Base-by-base conservation (phyloP, 306 rosid species). In the Ceratonia siliqua region DNA sequence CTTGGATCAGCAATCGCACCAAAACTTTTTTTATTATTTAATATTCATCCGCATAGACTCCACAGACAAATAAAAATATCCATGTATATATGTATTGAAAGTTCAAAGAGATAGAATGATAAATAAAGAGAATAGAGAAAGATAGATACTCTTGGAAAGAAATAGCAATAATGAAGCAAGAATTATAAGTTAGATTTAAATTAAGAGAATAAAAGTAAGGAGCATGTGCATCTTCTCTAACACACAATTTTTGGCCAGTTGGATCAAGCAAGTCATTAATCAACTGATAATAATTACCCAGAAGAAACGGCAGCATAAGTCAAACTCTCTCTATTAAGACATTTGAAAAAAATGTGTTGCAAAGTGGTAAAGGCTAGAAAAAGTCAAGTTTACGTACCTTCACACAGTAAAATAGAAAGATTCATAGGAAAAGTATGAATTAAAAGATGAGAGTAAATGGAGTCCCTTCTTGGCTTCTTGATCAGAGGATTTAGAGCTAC, bases 181-280 rank as follows among this genome's bases (percentile, higher is more conserved):
- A 73, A 49, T 48, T 79, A 46, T 43, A 54, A 43, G 53, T 38
- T 42, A 67, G 18, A 56, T 53, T 74, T 25, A 48, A 50, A 52
- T 50, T 46, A 55, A 81, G 50, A 42, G 24, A 28, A 78, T 74
- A 65, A 36, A 64, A 63, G 64, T 49, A 52, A 75, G 71, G 74
- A 79, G 92, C 99, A 98, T 95, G 99, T 24, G 97, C 91, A 86
- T 95, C 99, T 90, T 95, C 99, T 84, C 99, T 83, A 68, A 95
- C 98, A 49, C 99, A 98, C 85, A 95, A 86, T 84, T 95, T 95
- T 84, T 92, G 98, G 83, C 98, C 96, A n/a, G 98, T 95, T 84
- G 99, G 99, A 82, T 95, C 99, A 81, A 95, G 95, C 90, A 95
- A 85, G 86, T 95, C 99, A 65, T 95, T 95, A 81, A 95, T 95